phyloP scores from a whole-genome alignment of 192 early-diverging fungal genomes.

The Coemansia aciculifera region DNA sequence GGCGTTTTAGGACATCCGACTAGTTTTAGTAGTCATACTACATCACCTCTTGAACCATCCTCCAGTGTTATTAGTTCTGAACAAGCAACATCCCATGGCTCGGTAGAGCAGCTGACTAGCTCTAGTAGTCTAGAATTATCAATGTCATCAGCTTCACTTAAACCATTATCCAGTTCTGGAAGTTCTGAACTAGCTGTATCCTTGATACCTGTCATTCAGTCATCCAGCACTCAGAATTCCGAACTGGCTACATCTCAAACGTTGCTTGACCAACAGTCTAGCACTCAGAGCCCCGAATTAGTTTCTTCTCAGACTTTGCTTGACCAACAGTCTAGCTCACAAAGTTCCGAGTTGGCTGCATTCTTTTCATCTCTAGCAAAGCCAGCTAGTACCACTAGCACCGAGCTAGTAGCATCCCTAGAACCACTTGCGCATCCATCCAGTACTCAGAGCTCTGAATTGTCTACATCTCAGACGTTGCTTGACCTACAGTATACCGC shows the following conservation, averaged over 20 bases:
- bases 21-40: not conserved
- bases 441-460: not conserved
- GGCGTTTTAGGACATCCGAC: not conserved
- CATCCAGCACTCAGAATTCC: not conserved
- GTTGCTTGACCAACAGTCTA: not conserved
- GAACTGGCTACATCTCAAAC: not conserved
- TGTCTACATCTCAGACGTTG: not conserved
- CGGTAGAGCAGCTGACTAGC: not conserved
- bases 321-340: not conserved
- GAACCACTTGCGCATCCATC: not conserved
- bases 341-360: not conserved
- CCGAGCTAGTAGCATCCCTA: not conserved
- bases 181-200: not conserved
- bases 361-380: not conserved
- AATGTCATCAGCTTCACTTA: not conserved
- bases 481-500: not conserved
- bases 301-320: not conserved
- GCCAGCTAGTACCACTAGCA: not conserved
- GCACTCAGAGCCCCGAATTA: not conserved
- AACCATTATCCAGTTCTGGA: not conserved
- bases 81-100: not conserved
- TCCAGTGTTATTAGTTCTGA: not conserved
- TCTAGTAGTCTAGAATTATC: not conserved
- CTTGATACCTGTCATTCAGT: not conserved
- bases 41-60: not conserved